phyloP scores from a whole-genome alignment of 2,329 filamentous ascomycete genomes.

The Paecilomyces sp. region DNA sequence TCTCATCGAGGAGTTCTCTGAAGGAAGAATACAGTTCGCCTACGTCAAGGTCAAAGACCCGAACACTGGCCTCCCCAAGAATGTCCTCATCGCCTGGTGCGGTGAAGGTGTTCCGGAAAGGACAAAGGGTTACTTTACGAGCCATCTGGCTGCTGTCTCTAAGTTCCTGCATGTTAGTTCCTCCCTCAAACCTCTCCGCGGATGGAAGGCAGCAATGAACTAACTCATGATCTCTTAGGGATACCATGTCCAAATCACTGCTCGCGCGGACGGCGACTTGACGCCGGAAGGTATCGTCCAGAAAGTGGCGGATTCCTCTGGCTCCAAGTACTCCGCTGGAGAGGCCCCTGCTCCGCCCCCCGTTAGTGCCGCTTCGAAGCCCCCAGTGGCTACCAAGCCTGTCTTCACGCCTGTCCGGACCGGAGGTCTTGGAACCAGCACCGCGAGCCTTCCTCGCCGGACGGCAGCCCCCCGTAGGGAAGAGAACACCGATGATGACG shows the following conservation, averaged over 20 bases:
- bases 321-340: slow-evolving; percentile 81
- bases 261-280: slow-evolving; percentile 82
- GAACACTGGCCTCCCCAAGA: slow-evolving; percentile 83
- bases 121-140: slow-evolving; percentile 97
- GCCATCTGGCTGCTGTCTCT: slow-evolving; percentile 79
- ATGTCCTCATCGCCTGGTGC: slow-evolving; percentile 91
- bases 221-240: slow-evolving; percentile 43
- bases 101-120: slow-evolving; percentile 96
- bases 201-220: neutral
- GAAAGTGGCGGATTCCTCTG: slow-evolving; percentile 91
- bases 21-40: slow-evolving; percentile 93
- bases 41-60: slow-evolving; percentile 95
- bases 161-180: slow-evolving; percentile 71
- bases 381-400: slow-evolving; percentile 77
- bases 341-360: slow-evolving; percentile 44
- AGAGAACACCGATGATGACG: slow-evolving; percentile 67
- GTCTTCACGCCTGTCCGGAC: slow-evolving; percentile 74
- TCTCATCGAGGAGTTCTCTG: slow-evolving; percentile 90
- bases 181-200: neutral
- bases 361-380: slow-evolving; percentile 48
- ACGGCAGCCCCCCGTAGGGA: slow-evolving; percentile 42
- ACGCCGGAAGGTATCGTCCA: slow-evolving; percentile 81
- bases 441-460: slow-evolving; percentile 50
- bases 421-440: slow-evolving; percentile 56
- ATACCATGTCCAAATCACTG: slow-evolving; percentile 96